Evolutionary conservation across 768 basidiomycete species (phyloP).

Genomic region (Macrolepiota fuliginosa): DNA sequence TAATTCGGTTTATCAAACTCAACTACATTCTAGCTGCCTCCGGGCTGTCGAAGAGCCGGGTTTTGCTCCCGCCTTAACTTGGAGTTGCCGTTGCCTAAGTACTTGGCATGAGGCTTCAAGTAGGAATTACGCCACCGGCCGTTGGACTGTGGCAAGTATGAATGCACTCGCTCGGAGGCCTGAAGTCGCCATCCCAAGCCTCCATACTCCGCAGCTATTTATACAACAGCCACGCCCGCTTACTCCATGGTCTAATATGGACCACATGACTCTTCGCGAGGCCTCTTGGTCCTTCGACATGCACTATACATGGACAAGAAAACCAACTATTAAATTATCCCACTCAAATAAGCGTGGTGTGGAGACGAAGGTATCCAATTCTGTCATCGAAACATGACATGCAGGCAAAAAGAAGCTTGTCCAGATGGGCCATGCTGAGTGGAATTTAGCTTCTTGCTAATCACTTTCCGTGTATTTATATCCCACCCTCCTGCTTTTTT

Average conservation of each 20-base stretch:
- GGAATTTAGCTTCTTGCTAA: background rate
- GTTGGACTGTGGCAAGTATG: background rate
- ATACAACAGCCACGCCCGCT: background rate
- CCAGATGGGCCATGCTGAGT: background rate
- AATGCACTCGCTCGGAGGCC: background rate
- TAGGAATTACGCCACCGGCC: background rate
- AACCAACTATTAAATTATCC: no score
- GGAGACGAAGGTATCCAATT: background rate
- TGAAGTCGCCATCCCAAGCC: background rate
- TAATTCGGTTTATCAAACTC: no score
- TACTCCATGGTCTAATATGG: background rate
- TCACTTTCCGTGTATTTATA: background rate
- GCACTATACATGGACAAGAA: no score
- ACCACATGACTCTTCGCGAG: background rate
- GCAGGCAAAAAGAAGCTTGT: background rate
- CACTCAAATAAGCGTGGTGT: background rate
- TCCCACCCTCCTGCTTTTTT: background rate
- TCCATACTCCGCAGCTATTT: background rate
- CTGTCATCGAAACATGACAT: conserved; percentile 1
- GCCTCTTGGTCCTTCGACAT: background rate
- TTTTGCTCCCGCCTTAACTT: no score
- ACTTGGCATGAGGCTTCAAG: no score
- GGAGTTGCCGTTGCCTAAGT: no score
- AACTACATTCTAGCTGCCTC: no score
- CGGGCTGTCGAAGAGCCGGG: no score